Conservation (phyloP, 2,329 filamentous ascomycete genomes). For the Curvularia lunata region DNA sequence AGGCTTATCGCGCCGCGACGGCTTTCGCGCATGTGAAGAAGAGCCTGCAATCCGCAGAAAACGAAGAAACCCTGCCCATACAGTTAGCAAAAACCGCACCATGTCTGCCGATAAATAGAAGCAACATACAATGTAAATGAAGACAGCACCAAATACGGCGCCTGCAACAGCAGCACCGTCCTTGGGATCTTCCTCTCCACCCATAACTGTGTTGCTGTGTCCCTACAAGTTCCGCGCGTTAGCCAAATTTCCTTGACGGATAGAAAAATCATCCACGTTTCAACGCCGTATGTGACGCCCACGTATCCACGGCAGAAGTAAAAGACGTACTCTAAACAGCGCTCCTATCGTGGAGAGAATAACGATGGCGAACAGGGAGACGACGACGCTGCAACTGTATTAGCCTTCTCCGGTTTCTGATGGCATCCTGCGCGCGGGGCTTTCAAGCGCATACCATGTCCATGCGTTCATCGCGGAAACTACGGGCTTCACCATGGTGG, state of each 20-base stretch:
- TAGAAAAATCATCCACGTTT: background rate
- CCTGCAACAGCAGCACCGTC: slow-evolving; percentile 79
- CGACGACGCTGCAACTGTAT: slow-evolving; percentile 48
- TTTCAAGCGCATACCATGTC: slow-evolving; percentile 73
- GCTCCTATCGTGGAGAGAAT: slow-evolving; percentile 70
- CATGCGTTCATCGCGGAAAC: slow-evolving; percentile 92
- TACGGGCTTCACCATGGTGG: slow-evolving; percentile 92
- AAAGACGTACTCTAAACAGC: slow-evolving; percentile 70
- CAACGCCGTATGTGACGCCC: background rate
- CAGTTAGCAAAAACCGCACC: slow-evolving; percentile 7
- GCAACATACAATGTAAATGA: slow-evolving; percentile 83
- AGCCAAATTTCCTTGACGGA: slow-evolving; percentile 18
- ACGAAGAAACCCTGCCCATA: slow-evolving; percentile 74
- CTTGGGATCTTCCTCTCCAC: slow-evolving; percentile 70
- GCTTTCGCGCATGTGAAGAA: slow-evolving; percentile 82
- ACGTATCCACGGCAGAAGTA: background rate
- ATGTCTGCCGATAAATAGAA: background rate
- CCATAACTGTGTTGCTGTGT: slow-evolving; percentile 84
- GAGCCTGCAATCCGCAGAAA: slow-evolving; percentile 89
- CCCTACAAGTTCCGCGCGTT: slow-evolving; percentile 46
- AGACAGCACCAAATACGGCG: slow-evolving; percentile 85
- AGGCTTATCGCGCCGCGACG: slow-evolving; percentile 84
- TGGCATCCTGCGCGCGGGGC: too few species aligned
- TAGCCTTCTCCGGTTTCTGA: slow-evolving; percentile 15
- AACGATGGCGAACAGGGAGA: slow-evolving; percentile 67